A percentile compares a stretch with the other conserved stretches of the same genome.
Evolutionary conservation across 1,284 basidiomycete genomes (phyloP).

Genomic region (Naganishia sp.): DNA sequence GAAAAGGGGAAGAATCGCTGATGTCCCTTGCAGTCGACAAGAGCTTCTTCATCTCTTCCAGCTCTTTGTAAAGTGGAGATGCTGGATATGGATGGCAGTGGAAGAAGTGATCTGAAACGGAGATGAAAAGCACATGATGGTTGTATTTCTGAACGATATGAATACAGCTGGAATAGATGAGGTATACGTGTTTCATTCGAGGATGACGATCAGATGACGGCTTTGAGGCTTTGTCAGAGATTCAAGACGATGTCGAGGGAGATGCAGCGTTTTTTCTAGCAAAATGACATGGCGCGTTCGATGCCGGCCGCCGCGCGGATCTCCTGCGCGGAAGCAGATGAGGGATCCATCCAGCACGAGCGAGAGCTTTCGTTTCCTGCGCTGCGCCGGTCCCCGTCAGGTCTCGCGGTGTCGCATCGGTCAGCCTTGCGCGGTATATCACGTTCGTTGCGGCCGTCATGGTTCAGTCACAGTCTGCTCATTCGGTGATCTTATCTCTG

Average conservation of each 20-base stretch:
- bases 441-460: not conserved
- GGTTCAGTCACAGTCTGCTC: not conserved
- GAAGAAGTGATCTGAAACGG: not conserved
- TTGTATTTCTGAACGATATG: slow-evolving; percentile 11
- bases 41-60: slow-evolving; percentile 57
- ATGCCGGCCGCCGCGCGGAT: too few species aligned
- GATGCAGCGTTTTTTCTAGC: too few species aligned
- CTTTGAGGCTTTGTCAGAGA: not conserved
- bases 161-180: slow-evolving; percentile 2
- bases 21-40: slow-evolving; percentile 41
- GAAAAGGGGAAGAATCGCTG: slow-evolving; percentile 1
- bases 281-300: too few species aligned
- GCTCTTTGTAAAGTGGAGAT: slow-evolving; percentile 58
- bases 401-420: too few species aligned
- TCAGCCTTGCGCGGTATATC: not conserved
- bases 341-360: too few species aligned
- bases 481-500: too few species aligned
- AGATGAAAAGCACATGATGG: slow-evolving; percentile 1
- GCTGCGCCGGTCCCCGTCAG: too few species aligned
- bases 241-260: too few species aligned
- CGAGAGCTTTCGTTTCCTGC: too few species aligned
- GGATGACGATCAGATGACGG: not conserved
- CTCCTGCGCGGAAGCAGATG: too few species aligned
- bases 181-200: not conserved
- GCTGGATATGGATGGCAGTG: not conserved